A percentile compares a stretch with the other conserved stretches of the same genome.
These are phyloP conservation scores for Chalciporus chontae DNA, from an alignment of 768 basidiomycete genomes.

Conservation along the genomic window DNA sequence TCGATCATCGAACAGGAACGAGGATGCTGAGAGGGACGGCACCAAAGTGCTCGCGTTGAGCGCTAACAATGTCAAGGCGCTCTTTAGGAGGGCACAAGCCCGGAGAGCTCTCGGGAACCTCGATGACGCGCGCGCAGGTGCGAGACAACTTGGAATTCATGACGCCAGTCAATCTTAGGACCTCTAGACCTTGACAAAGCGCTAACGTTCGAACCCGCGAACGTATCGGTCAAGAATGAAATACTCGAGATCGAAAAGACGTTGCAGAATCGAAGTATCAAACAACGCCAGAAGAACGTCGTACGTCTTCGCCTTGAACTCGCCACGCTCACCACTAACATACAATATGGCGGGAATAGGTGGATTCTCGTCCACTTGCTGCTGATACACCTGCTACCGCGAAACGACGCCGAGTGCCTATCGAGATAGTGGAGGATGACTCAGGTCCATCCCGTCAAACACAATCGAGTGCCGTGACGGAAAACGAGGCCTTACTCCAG, in stretches of 20 bases:
- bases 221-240: slow-evolving; percentile 61
- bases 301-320: slow-evolving; percentile 9
- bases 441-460: slow-evolving; percentile 1
- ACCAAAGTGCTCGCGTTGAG: slow-evolving; percentile 55
- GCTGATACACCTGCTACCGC: slow-evolving; percentile 15
- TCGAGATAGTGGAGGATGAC: slow-evolving; percentile 50
- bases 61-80: slow-evolving; percentile 67
- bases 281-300: slow-evolving; percentile 34
- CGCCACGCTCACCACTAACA: not conserved
- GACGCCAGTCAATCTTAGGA: slow-evolving; percentile 1
- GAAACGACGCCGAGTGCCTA: slow-evolving; percentile 60
- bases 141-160: not conserved
- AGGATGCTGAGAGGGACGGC: slow-evolving; percentile 83
- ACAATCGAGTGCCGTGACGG: not conserved
- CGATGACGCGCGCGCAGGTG: slow-evolving; percentile 59
- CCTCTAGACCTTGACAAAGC: slow-evolving; percentile 60
- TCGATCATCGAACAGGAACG: slow-evolving; percentile 42
- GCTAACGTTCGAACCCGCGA: slow-evolving; percentile 59
- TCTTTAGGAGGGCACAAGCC: slow-evolving; percentile 79
- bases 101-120: slow-evolving; percentile 51
- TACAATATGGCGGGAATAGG: not conserved
- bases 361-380: slow-evolving; percentile 11
- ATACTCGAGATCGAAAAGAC: slow-evolving; percentile 46
- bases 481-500: slow-evolving; percentile 30
- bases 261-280: slow-evolving; percentile 30